Evolutionary conservation across 2,329 filamentous ascomycete species (phyloP).

Genomic region (Chrysoporthe austroafricana): DNA sequence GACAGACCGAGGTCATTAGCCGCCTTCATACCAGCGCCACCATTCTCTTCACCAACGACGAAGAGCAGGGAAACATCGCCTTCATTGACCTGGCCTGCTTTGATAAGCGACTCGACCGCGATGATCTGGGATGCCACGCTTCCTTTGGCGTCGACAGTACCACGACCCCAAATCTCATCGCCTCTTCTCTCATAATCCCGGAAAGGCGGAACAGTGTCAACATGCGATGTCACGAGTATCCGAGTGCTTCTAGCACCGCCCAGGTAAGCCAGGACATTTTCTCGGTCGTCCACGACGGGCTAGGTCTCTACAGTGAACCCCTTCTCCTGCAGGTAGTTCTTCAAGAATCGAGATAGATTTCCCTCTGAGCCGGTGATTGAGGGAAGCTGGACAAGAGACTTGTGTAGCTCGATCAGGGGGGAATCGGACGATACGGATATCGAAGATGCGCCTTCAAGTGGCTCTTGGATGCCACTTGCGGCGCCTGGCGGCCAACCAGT

Average conservation of each 20-base stretch:
- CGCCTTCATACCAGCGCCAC: slow-evolving; percentile 76
- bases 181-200: slow-evolving; percentile 67
- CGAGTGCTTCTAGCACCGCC: slow-evolving; percentile 52
- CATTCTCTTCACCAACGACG: slow-evolving; percentile 81
- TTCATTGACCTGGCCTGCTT: slow-evolving; percentile 31
- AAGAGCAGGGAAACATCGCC: slow-evolving; percentile 64
- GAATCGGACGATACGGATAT: background rate
- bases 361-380: slow-evolving; percentile 74
- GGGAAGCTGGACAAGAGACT: slow-evolving; percentile 70
- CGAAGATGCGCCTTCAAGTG: background rate
- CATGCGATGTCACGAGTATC: slow-evolving; percentile 74
- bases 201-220: slow-evolving; percentile 76
- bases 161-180: slow-evolving; percentile 69
- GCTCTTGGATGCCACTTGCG: background rate
- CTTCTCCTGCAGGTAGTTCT: slow-evolving; percentile 59
- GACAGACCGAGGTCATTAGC: slow-evolving; percentile 46
- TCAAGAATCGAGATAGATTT: slow-evolving; percentile 69
- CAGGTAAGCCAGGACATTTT: slow-evolving; percentile 77
- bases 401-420: slow-evolving; percentile 70
- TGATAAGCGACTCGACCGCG: slow-evolving; percentile 62
- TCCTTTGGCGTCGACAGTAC: slow-evolving; percentile 72
- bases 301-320: slow-evolving; percentile 22
- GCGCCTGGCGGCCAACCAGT: background rate
- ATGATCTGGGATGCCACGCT: slow-evolving; percentile 74
- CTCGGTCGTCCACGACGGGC: slow-evolving; percentile 46